Percentiles rank a stretch among this genome's conserved stretches.
Evolutionary conservation across 202 grass and related monocot species (phyloP).

Genomic region (Bolboschoenoplectus hybrid): DNA sequence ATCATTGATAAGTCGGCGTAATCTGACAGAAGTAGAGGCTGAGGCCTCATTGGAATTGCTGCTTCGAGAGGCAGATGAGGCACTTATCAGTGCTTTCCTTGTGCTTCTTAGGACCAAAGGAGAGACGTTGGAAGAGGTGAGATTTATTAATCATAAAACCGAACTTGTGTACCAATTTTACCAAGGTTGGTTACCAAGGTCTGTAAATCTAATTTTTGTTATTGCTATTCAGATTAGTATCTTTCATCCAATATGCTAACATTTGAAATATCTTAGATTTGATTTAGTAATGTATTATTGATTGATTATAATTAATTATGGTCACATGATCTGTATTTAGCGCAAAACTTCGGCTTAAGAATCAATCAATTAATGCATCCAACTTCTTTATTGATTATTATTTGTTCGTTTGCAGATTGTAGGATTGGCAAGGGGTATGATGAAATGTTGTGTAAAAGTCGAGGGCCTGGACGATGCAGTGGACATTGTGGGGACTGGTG

Average conservation of each 20-base stretch:
- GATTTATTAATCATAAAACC: background rate
- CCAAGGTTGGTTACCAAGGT: background rate
- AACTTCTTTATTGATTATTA: background rate
- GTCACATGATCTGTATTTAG: background rate
- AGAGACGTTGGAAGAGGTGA: slow-evolving; percentile 55
- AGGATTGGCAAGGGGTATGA: slow-evolving; percentile 49
- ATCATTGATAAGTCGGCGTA: slow-evolving; percentile 25
- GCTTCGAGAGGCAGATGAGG: slow-evolving; percentile 39
- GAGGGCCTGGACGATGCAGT: slow-evolving; percentile 43
- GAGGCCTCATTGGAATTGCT: slow-evolving; percentile 41
- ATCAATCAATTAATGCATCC: background rate
- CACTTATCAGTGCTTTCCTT: slow-evolving; percentile 53
- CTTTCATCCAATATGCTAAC: background rate
- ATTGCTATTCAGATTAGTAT: background rate
- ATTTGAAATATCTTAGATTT: no score
- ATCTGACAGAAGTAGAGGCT: slow-evolving; percentile 46
- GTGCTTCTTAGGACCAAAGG: slow-evolving; percentile 52
- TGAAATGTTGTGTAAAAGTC: slow-evolving; percentile 35
- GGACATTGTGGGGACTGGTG: slow-evolving; percentile 50
- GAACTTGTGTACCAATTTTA: background rate
- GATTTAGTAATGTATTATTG: no score
- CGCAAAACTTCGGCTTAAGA: background rate
- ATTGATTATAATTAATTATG: background rate
- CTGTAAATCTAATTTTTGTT: background rate
- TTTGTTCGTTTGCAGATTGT: slow-evolving; percentile 39